phyloP scores from a whole-genome alignment of 2,329 filamentous ascomycete species.

The Scedosporium aurantiacum region DNA sequence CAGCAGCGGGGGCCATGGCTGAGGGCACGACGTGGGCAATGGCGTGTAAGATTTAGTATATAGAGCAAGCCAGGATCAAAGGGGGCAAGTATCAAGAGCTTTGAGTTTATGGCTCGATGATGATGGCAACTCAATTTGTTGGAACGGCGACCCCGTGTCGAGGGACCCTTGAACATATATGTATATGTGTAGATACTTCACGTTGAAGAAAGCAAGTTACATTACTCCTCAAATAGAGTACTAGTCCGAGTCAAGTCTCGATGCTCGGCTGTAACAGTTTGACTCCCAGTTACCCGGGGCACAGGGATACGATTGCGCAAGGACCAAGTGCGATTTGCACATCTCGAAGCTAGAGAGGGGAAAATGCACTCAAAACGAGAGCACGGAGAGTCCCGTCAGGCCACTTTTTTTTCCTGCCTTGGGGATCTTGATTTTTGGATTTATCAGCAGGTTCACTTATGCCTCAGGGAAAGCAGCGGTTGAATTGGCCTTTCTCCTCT shows the following conservation, averaged over 20 bases:
- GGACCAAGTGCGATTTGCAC: neutral
- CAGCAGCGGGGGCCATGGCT: slow-evolving; percentile 4
- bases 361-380: neutral
- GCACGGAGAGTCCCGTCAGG: neutral
- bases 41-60: neutral
- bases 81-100: neutral
- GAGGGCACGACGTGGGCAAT: neutral
- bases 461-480: neutral
- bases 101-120: neutral
- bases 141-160: neutral
- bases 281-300: neutral
- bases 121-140: no score
- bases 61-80: neutral
- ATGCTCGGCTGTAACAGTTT: no score
- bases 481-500: no score
- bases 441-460: neutral
- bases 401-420: neutral
- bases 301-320: neutral
- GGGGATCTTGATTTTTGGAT: neutral
- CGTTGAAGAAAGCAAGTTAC: no score
- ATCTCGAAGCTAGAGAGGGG: neutral
- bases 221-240: no score
- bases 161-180: neutral
- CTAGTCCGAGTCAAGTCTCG: no score
- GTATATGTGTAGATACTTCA: neutral